A percentile compares a stretch with the other conserved stretches of the same genome.
Conservation (phyloP, 371 early-diverging fungal genomes). For the Cokeromyces recurvatus region DNA sequence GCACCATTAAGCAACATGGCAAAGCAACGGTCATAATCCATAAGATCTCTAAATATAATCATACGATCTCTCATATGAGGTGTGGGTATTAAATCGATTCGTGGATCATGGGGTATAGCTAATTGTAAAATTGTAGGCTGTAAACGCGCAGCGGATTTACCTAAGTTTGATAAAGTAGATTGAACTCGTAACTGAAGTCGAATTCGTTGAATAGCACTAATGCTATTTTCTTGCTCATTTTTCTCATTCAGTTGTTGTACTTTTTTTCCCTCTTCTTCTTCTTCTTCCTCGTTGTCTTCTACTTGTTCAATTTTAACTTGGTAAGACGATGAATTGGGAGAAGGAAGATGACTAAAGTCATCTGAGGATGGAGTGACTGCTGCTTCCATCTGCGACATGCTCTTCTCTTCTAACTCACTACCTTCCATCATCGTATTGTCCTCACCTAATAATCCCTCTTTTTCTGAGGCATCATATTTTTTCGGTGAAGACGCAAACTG, state of each 20-base stretch:
- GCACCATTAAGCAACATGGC: constrained; percentile 44
- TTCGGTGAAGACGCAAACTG: no score
- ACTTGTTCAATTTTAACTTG: constrained; percentile 3
- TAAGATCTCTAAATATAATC: constrained; percentile 53
- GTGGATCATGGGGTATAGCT: constrained; percentile 54
- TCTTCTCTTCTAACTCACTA: neutral
- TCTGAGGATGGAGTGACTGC: no score
- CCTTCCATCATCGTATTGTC: neutral
- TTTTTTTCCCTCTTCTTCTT: constrained; percentile 1
- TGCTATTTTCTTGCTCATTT: constrained; percentile 9
- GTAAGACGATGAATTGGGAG: neutral
- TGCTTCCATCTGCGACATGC: no score
- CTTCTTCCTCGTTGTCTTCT: constrained; percentile 7
- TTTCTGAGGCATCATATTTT: neutral
- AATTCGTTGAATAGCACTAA: constrained; percentile 40
- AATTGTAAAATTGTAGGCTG: constrained; percentile 39
- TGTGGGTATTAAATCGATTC: constrained; percentile 56
- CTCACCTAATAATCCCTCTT: neutral
- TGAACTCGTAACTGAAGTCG: constrained; percentile 39
- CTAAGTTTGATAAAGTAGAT: constrained; percentile 21
- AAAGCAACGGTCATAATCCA: constrained; percentile 56
- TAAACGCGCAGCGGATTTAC: constrained; percentile 20
- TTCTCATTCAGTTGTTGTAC: neutral
- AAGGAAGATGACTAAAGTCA: neutral
- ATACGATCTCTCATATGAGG: constrained; percentile 56